Conservation (phyloP, 2,329 filamentous ascomycete genomes). For the Fusarium longipes region DNA sequence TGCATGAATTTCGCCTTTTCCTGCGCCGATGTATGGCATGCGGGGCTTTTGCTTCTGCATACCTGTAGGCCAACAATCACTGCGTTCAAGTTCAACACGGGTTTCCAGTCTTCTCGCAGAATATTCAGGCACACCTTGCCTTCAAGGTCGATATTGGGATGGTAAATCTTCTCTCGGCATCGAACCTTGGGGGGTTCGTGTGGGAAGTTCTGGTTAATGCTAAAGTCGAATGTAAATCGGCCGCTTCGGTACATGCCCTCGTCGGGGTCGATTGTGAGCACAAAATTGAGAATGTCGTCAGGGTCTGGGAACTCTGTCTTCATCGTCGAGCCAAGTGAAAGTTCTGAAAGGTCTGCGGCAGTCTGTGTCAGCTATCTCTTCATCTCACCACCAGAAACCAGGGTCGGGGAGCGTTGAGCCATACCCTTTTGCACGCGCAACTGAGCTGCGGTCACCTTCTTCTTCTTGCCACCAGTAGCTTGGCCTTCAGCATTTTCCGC, state of each 20-base stretch:
- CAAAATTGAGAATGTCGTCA: slow-evolving; percentile 88
- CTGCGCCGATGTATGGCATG: not conserved
- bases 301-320: slow-evolving; percentile 83
- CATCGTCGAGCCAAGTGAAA: slow-evolving; percentile 83
- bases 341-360: slow-evolving; percentile 78
- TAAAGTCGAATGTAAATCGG: slow-evolving; percentile 88
- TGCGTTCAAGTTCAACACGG: slow-evolving; percentile 94
- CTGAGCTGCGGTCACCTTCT: slow-evolving; percentile 97
- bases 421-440: slow-evolving; percentile 94
- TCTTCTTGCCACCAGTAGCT: slow-evolving; percentile 84
- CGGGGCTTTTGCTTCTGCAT: slow-evolving; percentile 32
- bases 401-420: slow-evolving; percentile 3
- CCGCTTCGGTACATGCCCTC: slow-evolving; percentile 91
- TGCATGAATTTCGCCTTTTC: not conserved
- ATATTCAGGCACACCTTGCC: slow-evolving; percentile 99
- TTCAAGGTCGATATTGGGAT: slow-evolving; percentile 97
- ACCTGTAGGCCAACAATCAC: slow-evolving; percentile 95
- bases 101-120: slow-evolving; percentile 98
- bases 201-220: slow-evolving; percentile 93
- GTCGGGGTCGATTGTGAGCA: slow-evolving; percentile 83
- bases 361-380: slow-evolving; percentile 14
- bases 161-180: slow-evolving; percentile 98
- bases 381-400: not conserved
- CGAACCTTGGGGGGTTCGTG: slow-evolving; percentile 98
- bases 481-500: slow-evolving; percentile 83